Evolutionary conservation across 164 flowering plant species (phyloP), one percentile per base, ranked within the genome.

Genomic region (Annona cherimola): DNA sequence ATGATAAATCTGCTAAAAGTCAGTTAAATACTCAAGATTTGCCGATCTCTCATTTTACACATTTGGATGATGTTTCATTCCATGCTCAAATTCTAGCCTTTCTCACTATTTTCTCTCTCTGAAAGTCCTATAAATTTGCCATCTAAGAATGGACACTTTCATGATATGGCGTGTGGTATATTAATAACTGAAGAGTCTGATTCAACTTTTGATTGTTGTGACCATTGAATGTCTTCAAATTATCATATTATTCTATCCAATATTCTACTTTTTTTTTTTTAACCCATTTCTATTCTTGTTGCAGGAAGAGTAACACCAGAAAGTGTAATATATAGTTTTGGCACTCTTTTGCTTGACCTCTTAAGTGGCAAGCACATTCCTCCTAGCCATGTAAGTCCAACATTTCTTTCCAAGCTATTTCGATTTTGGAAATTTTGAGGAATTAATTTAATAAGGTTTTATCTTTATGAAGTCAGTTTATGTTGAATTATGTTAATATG

Each of bases 321-420:
- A 81, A 94, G 98, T 85, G 98, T 92, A 68, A 87, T 86, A 57
- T 94, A 94, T 67, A 92, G 98, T 81, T 94, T 89, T 77, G 98
- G 98, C 61, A 92, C 97, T 54, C 92, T 94, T 75, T 77, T 94
- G 84, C 91, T 94, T 71, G 98, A 94, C 74, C 95, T 94, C 79
- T 87, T 94, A 50, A 92, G 97, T 82, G 98, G 98, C 70, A 94
- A 94, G 71, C 97, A 94, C 83, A 94, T 94, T 71, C 98, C 98
- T 75, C 98, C 97, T 16, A 94, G 97, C 79, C 98, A 90, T 82
- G 98, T 94, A 80, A 86, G 97, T 79, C 45, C 60, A 65, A 61
- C 16, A 4, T 66, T 65, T 65, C 62, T 45, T 19, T 60, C 9
- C 1, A 1, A 16, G 11, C 6, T 60, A 50, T 7, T 61, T 11